Conservation (phyloP, 2,329 filamentous ascomycete species). For the Claviceps humidiphila region DNA sequence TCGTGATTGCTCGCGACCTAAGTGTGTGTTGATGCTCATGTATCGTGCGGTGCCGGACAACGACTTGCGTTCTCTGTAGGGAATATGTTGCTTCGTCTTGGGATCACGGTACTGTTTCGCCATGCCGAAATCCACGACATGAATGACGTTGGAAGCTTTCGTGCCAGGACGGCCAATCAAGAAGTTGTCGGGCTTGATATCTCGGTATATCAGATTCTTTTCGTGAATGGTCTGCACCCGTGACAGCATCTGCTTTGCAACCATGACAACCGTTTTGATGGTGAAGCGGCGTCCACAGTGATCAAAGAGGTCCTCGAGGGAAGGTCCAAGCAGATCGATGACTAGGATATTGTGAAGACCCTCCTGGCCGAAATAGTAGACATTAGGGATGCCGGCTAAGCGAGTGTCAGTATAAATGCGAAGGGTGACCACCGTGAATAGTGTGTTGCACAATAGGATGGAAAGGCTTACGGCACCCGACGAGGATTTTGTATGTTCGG, state of each 20-base stretch:
- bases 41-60: constrained; percentile 93
- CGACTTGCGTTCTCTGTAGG: constrained; percentile 92
- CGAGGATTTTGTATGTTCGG: constrained; percentile 97
- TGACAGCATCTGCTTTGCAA: constrained; percentile 96
- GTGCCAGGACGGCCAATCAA: constrained; percentile 91
- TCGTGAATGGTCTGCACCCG: constrained; percentile 99
- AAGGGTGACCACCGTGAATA: background rate
- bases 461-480: constrained; percentile 77
- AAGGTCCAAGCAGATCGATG: constrained; percentile 87
- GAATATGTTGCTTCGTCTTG: constrained; percentile 98
- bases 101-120: constrained; percentile 98
- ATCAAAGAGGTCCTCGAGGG: constrained; percentile 97
- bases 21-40: constrained; percentile 99
- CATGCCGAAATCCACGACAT: constrained; percentile 99
- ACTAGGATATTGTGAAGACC: constrained; percentile 99
- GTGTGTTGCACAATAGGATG: background rate
- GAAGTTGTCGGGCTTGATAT: constrained; percentile 99
- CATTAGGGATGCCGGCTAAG: constrained; percentile 78
- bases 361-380: constrained; percentile 98
- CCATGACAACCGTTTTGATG: constrained; percentile 92
- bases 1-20: constrained; percentile 90
- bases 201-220: constrained; percentile 98
- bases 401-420: background rate
- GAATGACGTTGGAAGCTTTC: constrained; percentile 94
- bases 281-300: constrained; percentile 99